Evolutionary conservation across 139 green algal species (phyloP).

Genomic region (Chlamydomonas sp.): DNA sequence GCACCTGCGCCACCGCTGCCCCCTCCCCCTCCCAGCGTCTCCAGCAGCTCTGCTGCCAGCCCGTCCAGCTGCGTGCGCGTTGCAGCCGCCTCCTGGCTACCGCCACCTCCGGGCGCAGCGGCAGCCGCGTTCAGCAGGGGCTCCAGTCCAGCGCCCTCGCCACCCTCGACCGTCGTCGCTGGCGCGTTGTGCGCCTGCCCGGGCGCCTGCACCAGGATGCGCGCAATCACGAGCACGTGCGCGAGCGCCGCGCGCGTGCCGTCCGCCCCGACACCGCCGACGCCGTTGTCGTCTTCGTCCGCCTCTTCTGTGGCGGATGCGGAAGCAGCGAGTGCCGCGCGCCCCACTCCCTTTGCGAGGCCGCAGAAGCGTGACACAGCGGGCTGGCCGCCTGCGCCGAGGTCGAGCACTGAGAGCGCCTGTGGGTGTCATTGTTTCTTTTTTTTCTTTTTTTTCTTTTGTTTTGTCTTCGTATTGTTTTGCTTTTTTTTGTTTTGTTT

Average conservation of each 20-base stretch:
- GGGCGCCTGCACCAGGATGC: neutral
- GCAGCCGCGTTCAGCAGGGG: neutral
- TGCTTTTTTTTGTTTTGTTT: too few relatives aligned
- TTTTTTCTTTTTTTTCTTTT: too few relatives aligned
- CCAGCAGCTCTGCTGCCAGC: neutral
- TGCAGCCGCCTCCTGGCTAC: neutral
- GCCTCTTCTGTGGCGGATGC: neutral
- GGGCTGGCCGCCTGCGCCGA: neutral
- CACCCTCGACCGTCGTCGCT: too few relatives aligned
- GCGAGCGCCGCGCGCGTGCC: neutral
- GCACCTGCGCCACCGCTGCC: neutral
- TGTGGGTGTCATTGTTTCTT: too few relatives aligned
- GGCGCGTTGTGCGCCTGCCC: too few relatives aligned
- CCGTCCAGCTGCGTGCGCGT: neutral
- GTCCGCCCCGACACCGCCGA: neutral
- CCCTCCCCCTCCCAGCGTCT: neutral
- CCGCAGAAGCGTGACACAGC: conserved; percentile 7
- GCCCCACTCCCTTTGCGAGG: neutral
- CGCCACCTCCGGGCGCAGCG: neutral
- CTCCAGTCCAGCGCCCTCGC: neutral
- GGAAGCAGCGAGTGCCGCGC: neutral
- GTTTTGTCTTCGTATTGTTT: too few relatives aligned
- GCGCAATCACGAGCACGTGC: neutral
- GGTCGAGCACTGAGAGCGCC: neutral
- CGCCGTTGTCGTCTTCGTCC: neutral